Conservation (phyloP, 768 basidiomycete genomes). For the Pisolithus orientalis region DNA sequence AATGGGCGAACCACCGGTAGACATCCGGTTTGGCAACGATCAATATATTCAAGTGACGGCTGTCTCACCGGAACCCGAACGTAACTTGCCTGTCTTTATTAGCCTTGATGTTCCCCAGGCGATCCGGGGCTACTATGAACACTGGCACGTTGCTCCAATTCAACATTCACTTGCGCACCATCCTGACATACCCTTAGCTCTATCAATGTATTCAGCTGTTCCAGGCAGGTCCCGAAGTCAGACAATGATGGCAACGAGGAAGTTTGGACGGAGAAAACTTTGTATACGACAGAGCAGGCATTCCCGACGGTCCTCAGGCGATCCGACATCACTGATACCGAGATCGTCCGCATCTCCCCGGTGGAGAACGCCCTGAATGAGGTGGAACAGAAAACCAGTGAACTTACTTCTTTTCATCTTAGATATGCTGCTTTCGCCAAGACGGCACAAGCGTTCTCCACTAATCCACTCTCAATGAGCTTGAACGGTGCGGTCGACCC, state of each 20-base stretch:
- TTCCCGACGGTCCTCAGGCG: conserved; percentile 90
- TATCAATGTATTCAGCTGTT: conserved; percentile 76
- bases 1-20: conserved; percentile 70
- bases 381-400: conserved; percentile 74
- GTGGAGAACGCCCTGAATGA: conserved; percentile 78
- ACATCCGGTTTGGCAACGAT: conserved; percentile 70
- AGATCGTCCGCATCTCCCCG: conserved; percentile 76
- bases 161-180: neutral
- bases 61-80: conserved; percentile 82
- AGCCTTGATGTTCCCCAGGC: conserved; percentile 77
- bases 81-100: conserved; percentile 67
- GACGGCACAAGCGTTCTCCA: conserved; percentile 64
- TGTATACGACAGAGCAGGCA: conserved; percentile 76
- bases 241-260: conserved; percentile 65
- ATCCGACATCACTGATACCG: conserved; percentile 72
- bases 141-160: conserved; percentile 46
- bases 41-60: conserved; percentile 88
- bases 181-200: conserved; percentile 42
- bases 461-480: conserved; percentile 79
- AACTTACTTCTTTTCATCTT: conserved; percentile 59
- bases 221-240: conserved; percentile 58
- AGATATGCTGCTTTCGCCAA: conserved; percentile 77
- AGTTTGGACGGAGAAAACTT: conserved; percentile 85
- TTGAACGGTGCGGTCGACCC: conserved; percentile 86
- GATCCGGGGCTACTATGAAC: conserved; percentile 82